A percentile compares a stretch with the other conserved stretches of the same genome.
Evolutionary conservation across 2,329 filamentous ascomycete genomes (phyloP).

Genomic region (Pseudophaeomoniella oleicola): DNA sequence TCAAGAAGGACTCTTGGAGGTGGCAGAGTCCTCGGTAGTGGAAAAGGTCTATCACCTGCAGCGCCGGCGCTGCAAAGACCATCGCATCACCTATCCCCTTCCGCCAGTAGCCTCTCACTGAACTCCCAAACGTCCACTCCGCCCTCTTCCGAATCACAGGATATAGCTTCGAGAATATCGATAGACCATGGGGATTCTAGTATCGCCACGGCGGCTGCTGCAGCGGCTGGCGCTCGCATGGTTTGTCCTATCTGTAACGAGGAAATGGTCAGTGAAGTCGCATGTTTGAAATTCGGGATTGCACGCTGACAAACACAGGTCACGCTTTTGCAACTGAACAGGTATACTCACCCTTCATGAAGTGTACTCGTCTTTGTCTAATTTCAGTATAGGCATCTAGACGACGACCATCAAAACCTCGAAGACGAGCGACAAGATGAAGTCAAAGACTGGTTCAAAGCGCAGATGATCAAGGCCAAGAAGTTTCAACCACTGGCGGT

Average conservation of each 20-base stretch:
- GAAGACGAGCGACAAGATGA: conserved; percentile 82
- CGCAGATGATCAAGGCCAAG: conserved; percentile 85
- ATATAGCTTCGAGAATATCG: conserved; percentile 69
- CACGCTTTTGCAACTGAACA: conserved; percentile 83
- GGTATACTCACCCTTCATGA: conserved; percentile 25
- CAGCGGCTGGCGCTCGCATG: conserved; percentile 50
- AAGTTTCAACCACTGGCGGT: conserved; percentile 82
- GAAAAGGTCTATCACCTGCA: conserved; percentile 62
- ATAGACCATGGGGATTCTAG: conserved; percentile 44
- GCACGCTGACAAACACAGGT: conserved; percentile 38
- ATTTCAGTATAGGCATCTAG: conserved; percentile 47
- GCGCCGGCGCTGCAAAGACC: conserved; percentile 26
- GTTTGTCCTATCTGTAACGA: conserved; percentile 97
- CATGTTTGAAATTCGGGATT: conserved; percentile 5
- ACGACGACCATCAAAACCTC: conserved; percentile 80
- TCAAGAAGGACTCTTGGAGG: conserved; percentile 78
- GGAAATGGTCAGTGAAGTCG: conserved; percentile 62
- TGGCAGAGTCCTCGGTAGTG: conserved; percentile 78
- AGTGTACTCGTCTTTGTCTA: conserved; percentile 1
- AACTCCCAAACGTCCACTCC: conserved; percentile 62
- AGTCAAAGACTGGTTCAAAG: conserved; percentile 93
- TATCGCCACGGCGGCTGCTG: conserved; percentile 29
- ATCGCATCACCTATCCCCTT: conserved; percentile 41
- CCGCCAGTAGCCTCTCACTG: conserved; percentile 61
- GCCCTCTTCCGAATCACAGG: conserved; percentile 58